Evolutionary conservation across 2,329 filamentous ascomycete species (phyloP), one percentile per base, ranked within the genome.

Genomic region (Arthrobotrys pseudoclavata): DNA sequence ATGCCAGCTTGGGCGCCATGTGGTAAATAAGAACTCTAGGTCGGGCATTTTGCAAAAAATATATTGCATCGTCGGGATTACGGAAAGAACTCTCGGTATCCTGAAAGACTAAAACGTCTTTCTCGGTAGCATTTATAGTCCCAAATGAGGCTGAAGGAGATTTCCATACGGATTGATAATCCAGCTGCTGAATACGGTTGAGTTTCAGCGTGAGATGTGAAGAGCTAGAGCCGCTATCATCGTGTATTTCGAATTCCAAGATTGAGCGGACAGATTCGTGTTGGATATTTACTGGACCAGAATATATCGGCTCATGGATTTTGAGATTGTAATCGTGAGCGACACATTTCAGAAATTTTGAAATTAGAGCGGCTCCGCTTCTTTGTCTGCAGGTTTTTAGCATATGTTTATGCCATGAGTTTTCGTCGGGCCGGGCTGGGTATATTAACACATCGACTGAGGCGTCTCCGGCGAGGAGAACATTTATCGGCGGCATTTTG

Each of bases 381-480:
- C 53, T 48, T 55, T 64, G 42, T 40, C 63, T 62, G 48, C 53
- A 69, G 7, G 55, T 64, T 47, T 57, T 60, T 1, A 69, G 64
- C 63, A 64, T 63, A 31, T 69, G 55, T 22, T 42, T 63, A 42
- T 61, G 53, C n/a, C 42, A 20, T 24, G 52, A 42, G 20, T 52
- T 52, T 34, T 61, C 34, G 13, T 18, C 42, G 47, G 62, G 53
- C 15, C 34, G 52, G 20, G 55, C 22, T 4, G 71, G 71, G 45
- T 76, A 76, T 40, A 76, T 69, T 4, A 69, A 20, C 13, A 66
- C 42, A 45, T 76, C 71, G n/a, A 76, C 71, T 31, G 71, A 64
- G 34, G 63, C 63, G 22, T 66, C 71, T 12, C 71, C 71, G 3
- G 66, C 48, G n/a, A 76, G 64, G 26, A 66, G 29, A 24, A 76